Conservation (phyloP, 495 filamentous ascomycete genomes). For the Neurospora cerealis region DNA sequence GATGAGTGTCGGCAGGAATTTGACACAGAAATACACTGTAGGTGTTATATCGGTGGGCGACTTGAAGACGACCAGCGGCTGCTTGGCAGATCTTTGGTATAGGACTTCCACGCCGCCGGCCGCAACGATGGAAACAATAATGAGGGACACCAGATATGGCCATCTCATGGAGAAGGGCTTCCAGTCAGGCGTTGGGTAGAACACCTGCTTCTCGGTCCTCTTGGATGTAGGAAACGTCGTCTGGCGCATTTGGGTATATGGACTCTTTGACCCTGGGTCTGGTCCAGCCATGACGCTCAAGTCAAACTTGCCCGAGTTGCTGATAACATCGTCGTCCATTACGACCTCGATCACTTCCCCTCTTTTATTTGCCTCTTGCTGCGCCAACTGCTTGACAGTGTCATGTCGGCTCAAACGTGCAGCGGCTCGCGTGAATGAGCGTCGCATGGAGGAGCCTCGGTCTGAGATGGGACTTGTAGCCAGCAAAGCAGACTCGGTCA, state of each 20-base stretch:
- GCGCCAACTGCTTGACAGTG: conserved; percentile 33
- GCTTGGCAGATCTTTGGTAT: conserved; percentile 43
- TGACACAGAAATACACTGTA: conserved; percentile 54
- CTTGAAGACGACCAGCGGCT: conserved; percentile 40
- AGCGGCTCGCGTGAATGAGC: conserved; percentile 25
- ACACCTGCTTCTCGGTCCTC: conserved; percentile 28
- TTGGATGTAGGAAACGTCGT: conserved; percentile 19
- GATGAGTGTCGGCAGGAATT: conserved; percentile 60
- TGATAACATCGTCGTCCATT: conserved; percentile 28
- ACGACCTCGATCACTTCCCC: conserved; percentile 43
- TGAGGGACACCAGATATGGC: conserved; percentile 47
- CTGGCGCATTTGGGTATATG: conserved; percentile 10
- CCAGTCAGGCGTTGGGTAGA: conserved; percentile 57
- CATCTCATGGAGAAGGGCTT: conserved; percentile 61
- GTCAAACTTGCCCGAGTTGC: conserved; percentile 22
- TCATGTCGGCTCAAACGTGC: conserved; percentile 15
- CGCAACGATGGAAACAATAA: conserved; percentile 46
- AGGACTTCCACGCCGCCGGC: conserved; percentile 49
- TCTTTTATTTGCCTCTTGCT: conserved; percentile 41
- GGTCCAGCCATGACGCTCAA: conserved; percentile 34
- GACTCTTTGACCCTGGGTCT: background rate
- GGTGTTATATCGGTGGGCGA: conserved; percentile 40
- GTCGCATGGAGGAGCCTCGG: conserved; percentile 20
- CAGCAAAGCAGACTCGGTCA: conserved; percentile 32
- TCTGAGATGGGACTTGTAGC: conserved; percentile 24